Evolutionary conservation across 805 yeast species (phyloP), one percentile per base, ranked within the genome.

Genomic region (Kazachstania psychrophila): DNA sequence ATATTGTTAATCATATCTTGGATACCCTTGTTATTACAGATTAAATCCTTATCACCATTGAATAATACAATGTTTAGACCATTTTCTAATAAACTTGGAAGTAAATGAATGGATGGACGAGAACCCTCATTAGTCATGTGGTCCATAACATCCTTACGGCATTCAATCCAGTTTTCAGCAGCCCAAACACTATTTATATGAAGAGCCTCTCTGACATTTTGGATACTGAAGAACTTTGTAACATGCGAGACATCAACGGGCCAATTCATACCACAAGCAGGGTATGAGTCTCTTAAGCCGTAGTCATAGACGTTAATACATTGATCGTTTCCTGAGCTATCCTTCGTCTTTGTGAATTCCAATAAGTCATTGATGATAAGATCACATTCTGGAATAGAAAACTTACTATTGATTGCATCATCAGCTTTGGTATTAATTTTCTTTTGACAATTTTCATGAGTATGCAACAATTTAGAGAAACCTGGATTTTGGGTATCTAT

Each of bases 241-340:
- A 81, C 76, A 30, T 60, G 42, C 0, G 58, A 61, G 42, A 83
- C 59, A 45, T 72, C 80, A 19, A 70, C 70, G 0, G 98, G 98
- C 97, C 97, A 92, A 56, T 81, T 79, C 73, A 75, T 68, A 5
- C 97, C 97, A 61, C 98, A 92, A 0, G 80, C 62, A 0, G 97
- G 96, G 48, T 68, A 85, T 0, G 76, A 60, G 54, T 87, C 96
- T 25, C 61, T 65, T 36, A 81, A 61, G 25, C 80, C 70, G 38
- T 74, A 73, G 56, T 92, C 95, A 56, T 92, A 89, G 71, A 87
- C 76, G 60, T 92, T 92, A 49, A 73, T 47, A 56, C 98, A 89
- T 39, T 68, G 58, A 6, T 40, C 17, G 20, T 61, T 48, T 4
- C 49, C 40, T 12, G 44, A 44, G 1, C 34, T 39, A 22, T 56